These are phyloP conservation scores for Polytolypa hystricis DNA, from an alignment of 2,329 filamentous ascomycete species.

Conservation along the genomic window DNA sequence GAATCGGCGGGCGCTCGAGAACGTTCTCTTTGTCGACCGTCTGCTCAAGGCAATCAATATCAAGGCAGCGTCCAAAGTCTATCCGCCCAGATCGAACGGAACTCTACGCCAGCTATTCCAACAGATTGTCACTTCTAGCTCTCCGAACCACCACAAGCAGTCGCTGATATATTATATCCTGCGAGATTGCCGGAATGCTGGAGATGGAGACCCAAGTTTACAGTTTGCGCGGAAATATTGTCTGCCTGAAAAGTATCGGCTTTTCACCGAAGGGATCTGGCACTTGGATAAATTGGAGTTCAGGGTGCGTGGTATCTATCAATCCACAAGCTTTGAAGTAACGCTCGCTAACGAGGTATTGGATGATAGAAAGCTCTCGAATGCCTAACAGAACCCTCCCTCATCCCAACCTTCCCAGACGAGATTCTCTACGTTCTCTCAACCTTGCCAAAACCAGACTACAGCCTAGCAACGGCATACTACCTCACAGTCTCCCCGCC, in stretches of 20 bases:
- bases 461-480: constrained; percentile 61
- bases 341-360: too few species aligned
- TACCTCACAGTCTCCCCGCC: constrained; percentile 66
- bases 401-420: constrained; percentile 71
- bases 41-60: constrained; percentile 61
- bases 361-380: constrained; percentile 52
- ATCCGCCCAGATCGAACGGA: constrained; percentile 61
- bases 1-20: constrained; percentile 56
- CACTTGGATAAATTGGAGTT: constrained; percentile 64
- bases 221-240: constrained; percentile 54
- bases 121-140: constrained; percentile 53
- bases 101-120: constrained; percentile 59
- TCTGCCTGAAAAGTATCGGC: constrained; percentile 64
- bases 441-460: constrained; percentile 48
- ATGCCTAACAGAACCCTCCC: constrained; percentile 65
- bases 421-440: constrained; percentile 65
- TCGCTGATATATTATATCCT: constrained; percentile 76
- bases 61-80: constrained; percentile 51
- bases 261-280: constrained; percentile 76
- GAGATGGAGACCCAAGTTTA: constrained; percentile 35
- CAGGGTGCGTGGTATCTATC: constrained; percentile 33
- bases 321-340: too few species aligned
- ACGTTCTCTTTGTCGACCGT: constrained; percentile 67
- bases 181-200: constrained; percentile 54
- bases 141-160: constrained; percentile 65